Base-by-base conservation (phyloP, 1,284 basidiomycete species). In the Irpex sp. region DNA sequence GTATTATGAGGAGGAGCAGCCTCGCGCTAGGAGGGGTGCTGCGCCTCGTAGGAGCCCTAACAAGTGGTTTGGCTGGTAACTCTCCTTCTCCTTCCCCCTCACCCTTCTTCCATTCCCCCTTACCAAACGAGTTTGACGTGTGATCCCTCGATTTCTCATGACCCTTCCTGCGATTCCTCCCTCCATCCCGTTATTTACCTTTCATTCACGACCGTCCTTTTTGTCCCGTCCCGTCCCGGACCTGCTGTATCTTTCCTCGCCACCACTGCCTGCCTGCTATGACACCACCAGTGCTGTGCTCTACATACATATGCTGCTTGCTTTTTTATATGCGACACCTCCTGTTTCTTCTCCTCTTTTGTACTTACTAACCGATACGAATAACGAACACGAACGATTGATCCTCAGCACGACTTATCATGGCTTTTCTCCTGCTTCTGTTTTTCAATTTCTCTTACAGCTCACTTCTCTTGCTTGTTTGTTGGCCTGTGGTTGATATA, bases 301-400 rank as follows among this genome's bases (percentile, higher is more conserved):
- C 54, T 62, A 55, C 21, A 36, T 60, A 21, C 19, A 44, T 44
- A 44, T 57, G 58, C 59, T 61, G 26, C 49, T 47, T 55, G 21
- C 40, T 44, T 56, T 54, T 58, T 49, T 40, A 36, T 54, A 19
- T 49, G 65, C 67, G 66, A 66, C 60, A 66, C 65, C 64, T 56
- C 48, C 57, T 57, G 44, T 21, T 58, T 58, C 37, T 60, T 55
- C 65, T 55, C 61, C 54, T 67, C 55, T 62, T 56, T 44, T 40
- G 37, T 62, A 59, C 34, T 52, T 58, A 11, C 54, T 34, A 36
- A 56, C 21, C 65, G 65, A 64, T 57, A 64, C 64, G 66, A 66
- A 67, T 66, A 67, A 11, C 15, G 26, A 26, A 44, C 40, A 62
- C 66, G 59, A 66, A 62, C 68, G 72, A 71, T 69, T 65, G 66